Base-by-base conservation (phyloP, 202 grass and related monocot species). In the Zizania palustris region DNA sequence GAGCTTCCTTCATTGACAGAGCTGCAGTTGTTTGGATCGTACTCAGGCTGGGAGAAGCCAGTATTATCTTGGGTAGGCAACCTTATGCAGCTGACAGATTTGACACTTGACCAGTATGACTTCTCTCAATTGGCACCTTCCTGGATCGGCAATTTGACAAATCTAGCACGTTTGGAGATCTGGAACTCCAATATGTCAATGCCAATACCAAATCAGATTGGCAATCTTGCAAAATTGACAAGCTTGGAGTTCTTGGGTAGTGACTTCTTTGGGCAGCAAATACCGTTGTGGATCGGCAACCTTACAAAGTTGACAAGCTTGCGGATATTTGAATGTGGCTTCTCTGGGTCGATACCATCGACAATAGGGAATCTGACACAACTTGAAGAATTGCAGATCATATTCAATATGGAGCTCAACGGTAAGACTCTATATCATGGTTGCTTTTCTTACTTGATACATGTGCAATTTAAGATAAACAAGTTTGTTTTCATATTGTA, bases 141-240 rank as follows among this genome's bases (percentile, higher is more conserved):
- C 69, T 79, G 82, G 37, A 63, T 93, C 3, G 70, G 72, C 15
- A 83, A 85, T 50, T 60, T 90, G 20, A 71, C 63, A 3, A 68
- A 12, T 20, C 22, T 93, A 64, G 53, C 69, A 36, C 37, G 28
- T 11, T 76, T 93, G 41, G 19, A 20, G 7, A 72, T 93, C 14
- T 6, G 2, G 13, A 45, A 42, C 12, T 85, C 84, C 58, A 83
- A 57, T 13, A 85, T 83, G 54, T 2, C 19, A 45, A 45, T 78
- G 50, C 36, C 57, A 28, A 28, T 90, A 51, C 87, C 37, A 0
- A 19, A 60, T 37, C 48, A 60, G 78, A 72, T 81, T 41, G 37
- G 36, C 39, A 64, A 63, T 42, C 69, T 82, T 66, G 14, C 46
- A 1, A 46, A 54, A 10, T 65, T 85, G 28, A 46, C 5, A 18